Evolutionary conservation across 2,329 filamentous ascomycete species (phyloP).

Genomic region (Pseudopithomyces maydicus): DNA sequence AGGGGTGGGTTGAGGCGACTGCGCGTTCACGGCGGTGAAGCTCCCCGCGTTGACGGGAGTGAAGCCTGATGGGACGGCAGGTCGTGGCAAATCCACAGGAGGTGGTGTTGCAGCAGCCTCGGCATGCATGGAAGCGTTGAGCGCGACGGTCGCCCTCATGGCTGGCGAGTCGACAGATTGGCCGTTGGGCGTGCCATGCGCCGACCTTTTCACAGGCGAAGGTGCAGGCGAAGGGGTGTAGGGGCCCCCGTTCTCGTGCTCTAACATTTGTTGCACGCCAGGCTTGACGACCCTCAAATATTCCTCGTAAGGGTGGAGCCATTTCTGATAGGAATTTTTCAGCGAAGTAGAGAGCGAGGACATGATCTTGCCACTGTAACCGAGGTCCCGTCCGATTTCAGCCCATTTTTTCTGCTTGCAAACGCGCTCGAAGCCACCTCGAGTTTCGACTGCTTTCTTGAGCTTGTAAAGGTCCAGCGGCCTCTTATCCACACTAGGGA

Average conservation of each 20-base stretch:
- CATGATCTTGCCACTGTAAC: slow-evolving; percentile 99
- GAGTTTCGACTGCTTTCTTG: slow-evolving; percentile 93
- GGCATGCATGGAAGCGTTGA: slow-evolving; percentile 60
- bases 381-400: slow-evolving; percentile 93
- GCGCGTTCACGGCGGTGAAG: slow-evolving; percentile 70
- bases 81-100: slow-evolving; percentile 62
- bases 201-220: slow-evolving; percentile 69
- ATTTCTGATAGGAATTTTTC: slow-evolving; percentile 97
- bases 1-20: slow-evolving; percentile 25
- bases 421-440: slow-evolving; percentile 93
- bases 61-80: slow-evolving; percentile 65
- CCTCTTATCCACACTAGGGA: slow-evolving; percentile 97
- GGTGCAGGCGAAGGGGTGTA: slow-evolving; percentile 78
- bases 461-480: slow-evolving; percentile 93
- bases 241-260: slow-evolving; percentile 90
- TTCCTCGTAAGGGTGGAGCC: slow-evolving; percentile 96
- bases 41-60: slow-evolving; percentile 71
- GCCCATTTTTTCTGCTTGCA: slow-evolving; percentile 99
- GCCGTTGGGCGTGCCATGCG: slow-evolving; percentile 55
- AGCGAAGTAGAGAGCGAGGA: slow-evolving; percentile 95
- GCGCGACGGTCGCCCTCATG: slow-evolving; percentile 59
- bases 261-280: slow-evolving; percentile 93
- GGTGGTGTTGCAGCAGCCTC: slow-evolving; percentile 31
- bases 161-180: slow-evolving; percentile 71
- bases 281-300: slow-evolving; percentile 90